Evolutionary conservation across 2,329 filamentous ascomycete genomes (phyloP).

Genomic region (Aspergillus tubingensis): DNA sequence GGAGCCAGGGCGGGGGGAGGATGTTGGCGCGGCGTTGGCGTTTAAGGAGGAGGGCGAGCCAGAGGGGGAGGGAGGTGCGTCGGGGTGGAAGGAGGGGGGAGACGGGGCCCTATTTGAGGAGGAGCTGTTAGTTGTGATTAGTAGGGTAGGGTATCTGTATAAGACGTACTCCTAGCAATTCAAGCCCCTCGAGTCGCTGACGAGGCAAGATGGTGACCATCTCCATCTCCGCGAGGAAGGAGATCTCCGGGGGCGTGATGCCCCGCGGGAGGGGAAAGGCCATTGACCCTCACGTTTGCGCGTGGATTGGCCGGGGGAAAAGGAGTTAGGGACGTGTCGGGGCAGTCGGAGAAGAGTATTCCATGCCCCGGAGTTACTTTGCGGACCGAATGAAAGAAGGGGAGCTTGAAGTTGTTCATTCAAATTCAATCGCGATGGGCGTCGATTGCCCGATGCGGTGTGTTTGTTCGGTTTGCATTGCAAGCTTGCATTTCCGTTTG

Average conservation of each 20-base stretch:
- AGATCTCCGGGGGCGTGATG: conserved; percentile 82
- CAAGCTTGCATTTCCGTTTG: neutral
- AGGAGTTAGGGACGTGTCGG: neutral
- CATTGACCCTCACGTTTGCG: conserved; percentile 45
- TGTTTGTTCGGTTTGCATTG: conserved; percentile 40
- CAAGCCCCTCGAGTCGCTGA: conserved; percentile 81
- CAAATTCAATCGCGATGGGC: conserved; percentile 1
- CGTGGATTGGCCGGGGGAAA: neutral
- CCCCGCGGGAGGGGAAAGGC: conserved; percentile 64
- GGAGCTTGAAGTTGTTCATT: neutral
- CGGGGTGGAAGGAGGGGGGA: conserved; percentile 77
- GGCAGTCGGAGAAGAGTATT: conserved; percentile 1
- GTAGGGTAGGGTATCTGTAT: neutral
- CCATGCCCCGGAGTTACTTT: conserved; percentile 6
- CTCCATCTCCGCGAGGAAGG: conserved; percentile 97
- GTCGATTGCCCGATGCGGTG: conserved; percentile 13
- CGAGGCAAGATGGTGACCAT: conserved; percentile 89
- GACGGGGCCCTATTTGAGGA: conserved; percentile 67
- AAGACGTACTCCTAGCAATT: conserved; percentile 76
- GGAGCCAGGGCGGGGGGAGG: conserved; percentile 84
- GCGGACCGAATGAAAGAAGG: neutral
- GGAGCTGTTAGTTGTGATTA: neutral
- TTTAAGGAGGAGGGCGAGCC: conserved; percentile 93
- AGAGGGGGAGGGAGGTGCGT: conserved; percentile 77
- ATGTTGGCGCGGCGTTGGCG: conserved; percentile 94